A percentile compares a stretch with the other conserved stretches of the same genome.
Conservation (phyloP, 176 grass and related monocot genomes). For the Puccinellia tenuiflora region DNA sequence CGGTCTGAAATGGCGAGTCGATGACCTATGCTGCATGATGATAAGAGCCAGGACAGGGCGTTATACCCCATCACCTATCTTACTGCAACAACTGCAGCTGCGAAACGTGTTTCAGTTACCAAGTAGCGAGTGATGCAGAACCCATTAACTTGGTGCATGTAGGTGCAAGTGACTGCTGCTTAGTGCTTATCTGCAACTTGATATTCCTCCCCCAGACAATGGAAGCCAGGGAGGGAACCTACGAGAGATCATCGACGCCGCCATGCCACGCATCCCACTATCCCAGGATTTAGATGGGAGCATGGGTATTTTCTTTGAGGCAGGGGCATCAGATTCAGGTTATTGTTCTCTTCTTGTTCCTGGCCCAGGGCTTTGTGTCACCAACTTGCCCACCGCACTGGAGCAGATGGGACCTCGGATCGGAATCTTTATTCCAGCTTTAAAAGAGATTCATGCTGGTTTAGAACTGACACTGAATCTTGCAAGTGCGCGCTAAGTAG, state of each 20-base stretch:
- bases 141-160: slow-evolving; percentile 15
- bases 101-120: slow-evolving; percentile 11
- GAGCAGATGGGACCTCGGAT: slow-evolving; percentile 19
- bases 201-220: slow-evolving; percentile 13
- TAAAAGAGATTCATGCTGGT: slow-evolving; percentile 41
- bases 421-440: slow-evolving; percentile 21
- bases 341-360: slow-evolving; percentile 25
- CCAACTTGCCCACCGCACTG: slow-evolving; percentile 32
- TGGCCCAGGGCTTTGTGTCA: slow-evolving; percentile 1
- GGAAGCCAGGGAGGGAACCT: slow-evolving; percentile 17
- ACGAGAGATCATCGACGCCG: slow-evolving; percentile 13
- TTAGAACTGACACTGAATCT: slow-evolving; percentile 45
- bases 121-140: slow-evolving; percentile 31
- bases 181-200: slow-evolving; percentile 12
- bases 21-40: background rate
- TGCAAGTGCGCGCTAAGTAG: slow-evolving; percentile 48
- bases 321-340: slow-evolving; percentile 29
- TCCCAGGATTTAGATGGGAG: background rate
- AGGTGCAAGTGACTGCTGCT: background rate
- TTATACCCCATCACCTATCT: background rate
- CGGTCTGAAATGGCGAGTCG: background rate
- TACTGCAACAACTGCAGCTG: background rate
- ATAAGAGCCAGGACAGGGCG: background rate
- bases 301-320: slow-evolving; percentile 6
- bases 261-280: background rate